Evolutionary conservation across 169 alveolate genomes (phyloP), one percentile per base, ranked within the genome.

Genomic region (Plasmodium blacklocki): DNA sequence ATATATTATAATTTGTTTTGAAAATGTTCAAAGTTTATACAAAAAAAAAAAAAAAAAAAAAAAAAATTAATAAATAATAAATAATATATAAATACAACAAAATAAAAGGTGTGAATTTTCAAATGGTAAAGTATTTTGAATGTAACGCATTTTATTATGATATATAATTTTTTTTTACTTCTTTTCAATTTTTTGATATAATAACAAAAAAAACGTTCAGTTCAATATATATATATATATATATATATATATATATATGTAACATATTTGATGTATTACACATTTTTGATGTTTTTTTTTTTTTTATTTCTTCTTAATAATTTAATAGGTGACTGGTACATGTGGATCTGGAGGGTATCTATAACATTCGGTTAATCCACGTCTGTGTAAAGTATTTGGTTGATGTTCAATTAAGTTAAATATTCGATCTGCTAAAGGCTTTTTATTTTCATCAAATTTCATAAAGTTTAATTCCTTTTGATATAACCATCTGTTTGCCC

Each of bases 401-500:
- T 93, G 95, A 70, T 93, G 95, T 50, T 93, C 95, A 0, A 80
- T 60, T 11, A 93, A 80, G 43, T 88, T 67, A 47, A 89, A 93
- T 2, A 93, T 73, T 67, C 74, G 91, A 74, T 89, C 89, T n/a
- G 90, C 87, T 19, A 85, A 26, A 23, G 91, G 91, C 5, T 23
- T 78, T 6, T 87, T 74, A 58, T 54, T 83, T 14, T 85, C 94
- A 14, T 32, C 63, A 58, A 88, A 74, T 66, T 89, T 86, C 52
- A 86, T 80, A 74, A 95, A 96, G 58, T 92, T 95, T 45, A 93
- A 73, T 70, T 96, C 98, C 50, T 93, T 95, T 15, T 93, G 92
- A 72, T 93, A 93, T 62, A 96, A 93, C 98, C 98, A 96, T 56
- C 98, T 75, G 66, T 96, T 96, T 12, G 98, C 94, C 97, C 97